Evolutionary conservation across 495 filamentous ascomycete species (phyloP), one percentile per base, ranked within the genome.

Genomic region (Penicillium lividum): DNA sequence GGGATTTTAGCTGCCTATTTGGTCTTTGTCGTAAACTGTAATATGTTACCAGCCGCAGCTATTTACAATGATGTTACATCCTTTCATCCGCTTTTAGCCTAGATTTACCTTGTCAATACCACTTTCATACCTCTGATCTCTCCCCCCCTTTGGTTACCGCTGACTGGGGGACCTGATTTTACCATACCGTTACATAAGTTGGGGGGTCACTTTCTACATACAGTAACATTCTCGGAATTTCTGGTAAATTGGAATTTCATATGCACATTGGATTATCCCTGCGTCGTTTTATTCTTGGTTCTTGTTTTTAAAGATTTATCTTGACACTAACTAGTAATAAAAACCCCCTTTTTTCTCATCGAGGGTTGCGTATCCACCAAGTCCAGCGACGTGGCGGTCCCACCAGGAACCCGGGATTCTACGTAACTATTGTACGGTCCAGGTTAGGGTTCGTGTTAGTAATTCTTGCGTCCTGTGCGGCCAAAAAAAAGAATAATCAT

Each of bases 1-100:
- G 64, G 67, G 65, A 66, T 68, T 70, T 68, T 70, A 56, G 54
- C 51, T 61, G 67, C 65, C 48, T 34, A 11, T 18, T 7, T 64
- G 67, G 67, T 62, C 16, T 28, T 53, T 59, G 27, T 57, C 29
- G 34, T 7, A 15, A 31, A 8, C 65, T 58, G 60, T 49, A 62
- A 7, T 22, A 36, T 61, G 55, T 53, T 42, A 66, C 60, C 57
- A 59, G 51, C 45, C 44, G 46, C 51, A 7, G 30, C 60, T 16
- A 34, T 29, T 50, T 49, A 58, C 42, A 36, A 5, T 13, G 15
- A 3, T 10, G 3, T 52, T 38, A 52, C 49, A 38, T 4, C 10
- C 6, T 27, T 51, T 22, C 11, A 16, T 16, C 25, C 7, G 25
- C 46, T 16, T 49, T 49, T 49, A 30, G 15, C 25, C 27, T 49